Evolutionary conservation across 305 asterid species (phyloP), one percentile per base, ranked within the genome.

Genomic region (Fraxinus latifolia): DNA sequence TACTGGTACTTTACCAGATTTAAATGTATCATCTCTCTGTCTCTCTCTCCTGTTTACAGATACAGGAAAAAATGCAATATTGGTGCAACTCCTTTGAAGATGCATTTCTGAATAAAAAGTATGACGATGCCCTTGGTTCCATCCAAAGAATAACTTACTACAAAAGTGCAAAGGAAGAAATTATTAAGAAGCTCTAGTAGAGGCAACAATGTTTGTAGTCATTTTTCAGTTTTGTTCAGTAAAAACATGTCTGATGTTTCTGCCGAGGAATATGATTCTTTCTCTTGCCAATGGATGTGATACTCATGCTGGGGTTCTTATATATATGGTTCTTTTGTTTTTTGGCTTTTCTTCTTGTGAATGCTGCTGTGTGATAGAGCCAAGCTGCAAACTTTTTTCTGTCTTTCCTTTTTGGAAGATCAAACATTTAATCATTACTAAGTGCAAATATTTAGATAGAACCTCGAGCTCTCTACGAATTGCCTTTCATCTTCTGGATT

Each of bases 101-200:
- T n/a, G 96, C 99, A 33, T 86, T 88, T 65, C 72, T 37, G 79
- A 82, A 86, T 42, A 89, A 84, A 81, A 82, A 90, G 77, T 88
- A 83, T 39, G 94, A 92, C 25, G 93, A 93, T 82, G 95, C 97
- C 62, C 27, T 89, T 81, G 87, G 87, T 81, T 90, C 95, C 27
- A 90, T 91, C 53, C 91, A 90, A 73, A 92, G 95, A 86, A 90
- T 94, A 97, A 92, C 96, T 39, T 96, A 96, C 87, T 96, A 93
- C 91, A 89, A 68, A 84, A 95, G 98, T 21, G 90, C 98, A 80
- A 85, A 80, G 74, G 99, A 94, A 86, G 99, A 96, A 84, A 87
- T 96, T 33, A 85, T 91, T 37, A 94, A 90, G 91, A 96, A 96
- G 87, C 97, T 91, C 76, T 94, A 83, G 79, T 81, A 31, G 42